Base-by-base conservation (phyloP, 371 early-diverging fungal genomes). In the Ordospora pajunii region DNA sequence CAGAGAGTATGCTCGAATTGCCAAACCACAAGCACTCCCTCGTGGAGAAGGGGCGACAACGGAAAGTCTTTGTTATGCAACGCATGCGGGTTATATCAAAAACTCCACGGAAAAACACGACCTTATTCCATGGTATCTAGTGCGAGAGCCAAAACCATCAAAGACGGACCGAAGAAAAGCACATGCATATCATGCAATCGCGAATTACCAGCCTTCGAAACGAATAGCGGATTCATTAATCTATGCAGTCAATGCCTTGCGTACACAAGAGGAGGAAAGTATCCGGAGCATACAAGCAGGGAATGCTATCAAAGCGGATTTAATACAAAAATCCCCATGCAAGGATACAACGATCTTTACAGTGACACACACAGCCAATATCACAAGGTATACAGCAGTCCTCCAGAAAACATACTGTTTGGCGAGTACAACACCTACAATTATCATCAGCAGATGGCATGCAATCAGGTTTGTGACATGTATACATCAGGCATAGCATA, bases 71-170 rank as follows among this genome's bases (percentile, higher is more conserved):
- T 90, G 4, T 86, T 91, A 27, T 92, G 91, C 79, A 91, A 92
- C 81, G 91, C 91, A 0, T 92, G 92, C 78, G 91, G 92, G 17
- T 85, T 92, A 6, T 92, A 91, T 79, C 89, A 88, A 80, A 90
- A 90, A 79, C 81, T 91, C 43, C 92, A 93, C 53, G 82, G 82
- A 7, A 79, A 75, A 63, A 53, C 78, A 12, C 67, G 86, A 22
- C 85, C 85, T 19, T 86, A 74, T 75, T 73, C 74, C 43, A 68
- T 79, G 12, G 82, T 78, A 2, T 44, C 82, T 12, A 83, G 81
- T 22, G 86, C 84, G 1, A 84, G 73, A 68, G 84, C 84, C 43
- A 83, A 83, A 54, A 83, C 82, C 10, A 37, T 84, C 8, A 86
- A 86, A 72, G 78, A 68, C 19, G 76, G 67, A 22, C 74, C 58